Conservation (phyloP, 2,329 filamentous ascomycete species). For the Myriosclerotinia duriaeana region DNA sequence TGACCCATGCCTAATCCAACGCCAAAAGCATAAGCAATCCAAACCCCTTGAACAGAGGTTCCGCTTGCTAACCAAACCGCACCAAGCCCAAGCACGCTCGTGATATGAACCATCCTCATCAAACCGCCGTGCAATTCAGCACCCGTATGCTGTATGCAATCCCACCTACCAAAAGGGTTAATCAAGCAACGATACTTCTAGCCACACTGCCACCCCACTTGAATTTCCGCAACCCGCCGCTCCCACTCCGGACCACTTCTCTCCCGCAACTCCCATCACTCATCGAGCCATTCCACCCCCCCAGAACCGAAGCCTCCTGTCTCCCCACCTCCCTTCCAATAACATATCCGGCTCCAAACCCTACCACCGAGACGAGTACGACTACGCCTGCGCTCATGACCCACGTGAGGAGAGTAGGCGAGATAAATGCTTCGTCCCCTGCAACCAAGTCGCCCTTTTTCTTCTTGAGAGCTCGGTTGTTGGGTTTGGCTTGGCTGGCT, state of each 20-base stretch:
- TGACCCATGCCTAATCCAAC: no score
- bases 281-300: constrained; percentile 32
- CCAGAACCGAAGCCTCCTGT: constrained; percentile 48
- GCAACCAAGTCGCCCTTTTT: constrained; percentile 43
- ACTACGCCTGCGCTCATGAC: constrained; percentile 66
- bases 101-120: no score
- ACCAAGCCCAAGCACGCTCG: no score
- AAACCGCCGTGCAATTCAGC: no score
- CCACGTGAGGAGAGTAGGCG: constrained; percentile 61
- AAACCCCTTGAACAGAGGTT: no score
- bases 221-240: constrained; percentile 36
- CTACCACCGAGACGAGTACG: constrained; percentile 65
- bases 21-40: no score
- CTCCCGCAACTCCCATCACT: constrained; percentile 34
- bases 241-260: constrained; percentile 32
- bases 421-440: constrained; percentile 48
- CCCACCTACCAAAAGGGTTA: neutral
- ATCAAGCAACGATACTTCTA: constrained; percentile 35
- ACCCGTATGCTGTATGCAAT: no score
- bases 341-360: constrained; percentile 68
- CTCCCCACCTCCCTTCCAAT: constrained; percentile 66
- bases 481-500: constrained; percentile 32
- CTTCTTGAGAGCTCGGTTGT: constrained; percentile 51
- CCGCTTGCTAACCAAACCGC: no score
- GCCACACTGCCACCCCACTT: constrained; percentile 37